Evolutionary conservation across 1,139 yeast species (phyloP), one percentile per base, ranked within the genome.

Genomic region (Candida sp.): DNA sequence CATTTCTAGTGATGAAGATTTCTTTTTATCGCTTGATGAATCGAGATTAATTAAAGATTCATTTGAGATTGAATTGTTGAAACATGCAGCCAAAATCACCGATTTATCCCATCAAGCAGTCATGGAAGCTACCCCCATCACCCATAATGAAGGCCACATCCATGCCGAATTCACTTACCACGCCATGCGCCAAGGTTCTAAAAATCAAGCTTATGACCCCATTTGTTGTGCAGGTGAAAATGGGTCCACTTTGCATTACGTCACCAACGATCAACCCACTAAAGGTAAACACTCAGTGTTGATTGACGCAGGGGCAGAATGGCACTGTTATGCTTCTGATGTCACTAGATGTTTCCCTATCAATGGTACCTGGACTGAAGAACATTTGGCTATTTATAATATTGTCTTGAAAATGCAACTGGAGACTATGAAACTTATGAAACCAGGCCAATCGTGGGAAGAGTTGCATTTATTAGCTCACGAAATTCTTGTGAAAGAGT

Each of bases 291-390:
- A 62, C 42, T 77, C 93, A 4, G 77, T 93, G 9, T 75, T 93
- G 48, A 84, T 93, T 47, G 99, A 93, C 66, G 98, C 98, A 5
- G 99, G 99, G 42, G 96, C 97, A 5, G 98, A 91, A 68, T 91
- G 97, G 97, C 79, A 81, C 50, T 81, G 89, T 58, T 93, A 93
- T 63, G 93, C 97, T 4, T 77, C 91, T 40, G 99, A 93, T 60
- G 97, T 93, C 41, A 93, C 99, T 19, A 79, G 99, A 61, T 87
- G 95, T 59, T 93, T 90, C 79, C 99, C 99, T 21, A 81, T 90
- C 47, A 77, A 74, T 50, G 99, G 99, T 6, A 83, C 84, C 48
- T 93, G 97, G 91, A 79, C 93, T 9, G 77, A 77, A 50, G 98
- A 93, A 59, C 95, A 91, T 53, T 77, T 87, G 54, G 87, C 79